Conservation (phyloP, 345 rosid genomes). For the Erodium maritimum region DNA sequence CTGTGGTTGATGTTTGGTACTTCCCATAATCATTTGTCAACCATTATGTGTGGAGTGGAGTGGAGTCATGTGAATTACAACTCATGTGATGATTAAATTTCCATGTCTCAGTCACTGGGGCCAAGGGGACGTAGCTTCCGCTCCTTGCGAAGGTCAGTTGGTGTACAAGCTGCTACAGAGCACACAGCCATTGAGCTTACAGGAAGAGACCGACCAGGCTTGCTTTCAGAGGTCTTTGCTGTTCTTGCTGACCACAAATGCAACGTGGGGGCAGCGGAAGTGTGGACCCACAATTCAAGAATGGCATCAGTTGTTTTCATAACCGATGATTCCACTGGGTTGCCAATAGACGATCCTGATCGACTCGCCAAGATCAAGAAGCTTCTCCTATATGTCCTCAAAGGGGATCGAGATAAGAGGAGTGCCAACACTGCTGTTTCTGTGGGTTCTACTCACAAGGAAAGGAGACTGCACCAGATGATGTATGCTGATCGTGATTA, state of each 20-base stretch:
- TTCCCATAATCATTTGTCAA: background rate
- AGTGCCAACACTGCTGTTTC: constrained; percentile 21
- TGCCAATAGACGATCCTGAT: constrained; percentile 25
- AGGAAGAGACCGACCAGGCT: constrained; percentile 39
- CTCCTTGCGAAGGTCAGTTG: constrained; percentile 25
- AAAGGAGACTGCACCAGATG: constrained; percentile 39
- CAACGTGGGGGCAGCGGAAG: constrained; percentile 35
- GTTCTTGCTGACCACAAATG: constrained; percentile 33
- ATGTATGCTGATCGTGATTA: constrained; percentile 42
- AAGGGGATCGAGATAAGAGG: constrained; percentile 12
- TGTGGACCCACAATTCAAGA: constrained; percentile 43
- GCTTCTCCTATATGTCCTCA: constrained; percentile 23
- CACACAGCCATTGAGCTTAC: constrained; percentile 33
- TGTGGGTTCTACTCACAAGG: constrained; percentile 17
- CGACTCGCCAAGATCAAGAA: constrained; percentile 24
- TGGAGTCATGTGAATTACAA: background rate
- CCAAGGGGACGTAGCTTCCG: constrained; percentile 14
- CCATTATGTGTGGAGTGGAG: too few species aligned
- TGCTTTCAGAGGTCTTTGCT: constrained; percentile 40
- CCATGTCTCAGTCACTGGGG: constrained; percentile 27
- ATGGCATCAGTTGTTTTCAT: constrained; percentile 33
- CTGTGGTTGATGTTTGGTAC: background rate
- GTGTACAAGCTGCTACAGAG: constrained; percentile 22
- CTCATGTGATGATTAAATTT: background rate
- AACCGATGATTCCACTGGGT: constrained; percentile 24